phyloP scores from a whole-genome alignment of 2,329 filamentous ascomycete genomes.

The Juglanconis juglandina region DNA sequence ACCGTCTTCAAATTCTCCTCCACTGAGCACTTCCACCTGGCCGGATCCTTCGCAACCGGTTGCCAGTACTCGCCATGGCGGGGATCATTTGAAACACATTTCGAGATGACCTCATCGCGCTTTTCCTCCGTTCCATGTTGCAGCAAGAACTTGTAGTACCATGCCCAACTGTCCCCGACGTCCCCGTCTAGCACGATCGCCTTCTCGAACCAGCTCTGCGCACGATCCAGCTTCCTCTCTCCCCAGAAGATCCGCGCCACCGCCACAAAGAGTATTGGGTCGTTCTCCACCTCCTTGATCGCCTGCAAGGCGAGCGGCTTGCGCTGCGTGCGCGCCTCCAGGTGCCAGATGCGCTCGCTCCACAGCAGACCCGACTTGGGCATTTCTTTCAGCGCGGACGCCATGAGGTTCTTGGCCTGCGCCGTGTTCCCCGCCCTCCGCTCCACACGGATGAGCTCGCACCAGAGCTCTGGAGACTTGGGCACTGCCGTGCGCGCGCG shows the following conservation, averaged over 20 bases:
- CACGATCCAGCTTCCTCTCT: constrained; percentile 88
- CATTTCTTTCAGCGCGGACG: constrained; percentile 85
- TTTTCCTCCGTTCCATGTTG: constrained; percentile 96
- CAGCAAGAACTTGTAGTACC: constrained; percentile 90
- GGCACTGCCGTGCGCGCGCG: constrained; percentile 83
- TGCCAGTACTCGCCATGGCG: constrained; percentile 94
- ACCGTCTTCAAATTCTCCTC: constrained; percentile 85
- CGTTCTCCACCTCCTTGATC: constrained; percentile 94
- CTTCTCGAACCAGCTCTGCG: constrained; percentile 96
- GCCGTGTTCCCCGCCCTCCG: constrained; percentile 76
- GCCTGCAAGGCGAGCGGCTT: constrained; percentile 89
- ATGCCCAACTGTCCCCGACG: constrained; percentile 90
- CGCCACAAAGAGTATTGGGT: constrained; percentile 82
- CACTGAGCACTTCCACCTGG: constrained; percentile 68
- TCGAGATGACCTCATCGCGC: constrained; percentile 75
- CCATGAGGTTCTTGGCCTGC: constrained; percentile 90
- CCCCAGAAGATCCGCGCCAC: constrained; percentile 96
- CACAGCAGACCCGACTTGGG: constrained; percentile 84
- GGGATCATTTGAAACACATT: constrained; percentile 80
- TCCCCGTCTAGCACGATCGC: constrained; percentile 85
- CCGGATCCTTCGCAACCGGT: constrained; percentile 76
- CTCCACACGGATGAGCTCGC: constrained; percentile 90
- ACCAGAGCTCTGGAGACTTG: constrained; percentile 81
- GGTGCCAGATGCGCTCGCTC: constrained; percentile 92
- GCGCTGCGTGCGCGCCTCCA: constrained; percentile 86